Evolutionary conservation across 768 basidiomycete species (phyloP), one percentile per base, ranked within the genome.

Genomic region (Chalciporus piperatus): DNA sequence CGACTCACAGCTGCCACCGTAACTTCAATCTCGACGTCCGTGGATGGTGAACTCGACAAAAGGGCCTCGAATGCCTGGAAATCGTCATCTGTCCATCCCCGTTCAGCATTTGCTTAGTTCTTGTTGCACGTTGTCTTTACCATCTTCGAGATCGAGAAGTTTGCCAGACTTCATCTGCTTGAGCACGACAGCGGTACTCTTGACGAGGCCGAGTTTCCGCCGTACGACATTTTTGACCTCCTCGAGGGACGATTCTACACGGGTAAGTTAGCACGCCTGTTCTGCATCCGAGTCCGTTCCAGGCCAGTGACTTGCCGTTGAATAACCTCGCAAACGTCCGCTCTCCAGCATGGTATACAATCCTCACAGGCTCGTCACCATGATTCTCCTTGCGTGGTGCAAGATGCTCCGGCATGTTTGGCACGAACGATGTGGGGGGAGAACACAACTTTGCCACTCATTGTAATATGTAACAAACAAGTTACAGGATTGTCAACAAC

Each of bases 71-170:
- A 88, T 2, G 87, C 88, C 48, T 85, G 83, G 55, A 89, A 91
- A 66, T 92, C 89, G 35, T 86, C 89, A 40, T 89, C 89, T 92
- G 48, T 56, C 27, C 11, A 27, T 1, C 27, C 11, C 12, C n/a
- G 22, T 20, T 60, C 22, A 54, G 53, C 6, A 16, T n/a, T 43
- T 27, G 14, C 33, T 28, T 22, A 6, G 20, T 41, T 35, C 48
- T 17, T n/a, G 46, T 50, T 46, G 45, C 8, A 37, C 17, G 25
- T 22, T 30, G 41, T 41, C 50, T 54, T n/a, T 58, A 89, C 90
- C 86, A 62, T 92, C 89, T 32, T 88, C 88, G n/a, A 92, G 74
- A 63, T 87, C 86, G 20, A 90, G 76, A 13, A 65, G 62, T 51
- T 70, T 70, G 8, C 73, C 78, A 19, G 74, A 74, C 30, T 84